Evolutionary conservation across 192 early-diverging fungal species (phyloP).

Genomic region (Rhizophagus sp.): DNA sequence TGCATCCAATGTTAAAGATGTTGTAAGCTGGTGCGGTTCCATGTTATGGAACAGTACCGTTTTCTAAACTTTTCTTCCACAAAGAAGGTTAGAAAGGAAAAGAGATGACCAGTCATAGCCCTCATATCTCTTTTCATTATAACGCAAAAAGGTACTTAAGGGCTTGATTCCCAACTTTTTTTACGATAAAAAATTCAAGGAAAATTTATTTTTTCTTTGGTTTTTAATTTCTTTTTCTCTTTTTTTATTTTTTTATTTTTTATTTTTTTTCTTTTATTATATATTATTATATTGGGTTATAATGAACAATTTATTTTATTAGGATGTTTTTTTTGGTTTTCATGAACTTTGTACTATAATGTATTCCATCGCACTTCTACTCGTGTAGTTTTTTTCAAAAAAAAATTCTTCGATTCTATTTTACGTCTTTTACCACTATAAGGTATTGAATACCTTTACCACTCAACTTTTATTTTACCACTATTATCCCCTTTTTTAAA

Average conservation of each 20-base stretch:
- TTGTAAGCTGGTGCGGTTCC: slow-evolving; percentile 26
- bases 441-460: neutral
- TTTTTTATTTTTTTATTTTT: neutral
- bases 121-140: too few relatives aligned
- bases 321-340: neutral
- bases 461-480: neutral
- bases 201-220: neutral
- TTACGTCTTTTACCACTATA: neutral
- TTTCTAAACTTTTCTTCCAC: slow-evolving; percentile 17
- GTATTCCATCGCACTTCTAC: neutral
- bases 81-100: neutral
- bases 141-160: neutral
- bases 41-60: slow-evolving; percentile 30
- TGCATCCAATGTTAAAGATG: slow-evolving; percentile 28
- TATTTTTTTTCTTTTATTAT: neutral
- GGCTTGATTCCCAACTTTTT: rapidly evolving
- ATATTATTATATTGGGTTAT: neutral
- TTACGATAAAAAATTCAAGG: neutral
- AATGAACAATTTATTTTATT: neutral
- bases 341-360: neutral
- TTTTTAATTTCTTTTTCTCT: neutral
- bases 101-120: neutral
- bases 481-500: neutral
- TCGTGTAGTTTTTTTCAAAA: neutral
- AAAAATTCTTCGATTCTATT: neutral